phyloP scores from a whole-genome alignment of 495 filamentous ascomycete species.

The Xylaria longipes region DNA sequence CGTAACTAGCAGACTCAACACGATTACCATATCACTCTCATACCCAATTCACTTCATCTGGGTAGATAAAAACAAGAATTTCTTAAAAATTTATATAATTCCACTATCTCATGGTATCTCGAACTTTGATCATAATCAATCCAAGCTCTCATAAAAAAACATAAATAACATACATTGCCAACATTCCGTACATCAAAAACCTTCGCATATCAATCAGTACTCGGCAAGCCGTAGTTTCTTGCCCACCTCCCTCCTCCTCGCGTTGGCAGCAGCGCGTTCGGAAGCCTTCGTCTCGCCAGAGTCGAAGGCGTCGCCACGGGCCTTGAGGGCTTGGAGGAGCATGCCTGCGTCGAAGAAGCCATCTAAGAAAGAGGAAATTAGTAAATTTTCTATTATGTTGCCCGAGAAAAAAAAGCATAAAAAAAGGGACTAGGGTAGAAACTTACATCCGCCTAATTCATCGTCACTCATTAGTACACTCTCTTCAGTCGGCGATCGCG shows the following conservation, averaged over 20 bases:
- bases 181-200: background rate
- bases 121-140: background rate
- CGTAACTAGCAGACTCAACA: background rate
- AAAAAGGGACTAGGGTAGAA: conserved; percentile 10
- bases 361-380: conserved; percentile 60
- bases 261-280: conserved; percentile 55
- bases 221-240: conserved; percentile 81
- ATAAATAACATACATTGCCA: background rate
- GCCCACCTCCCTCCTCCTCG: conserved; percentile 70
- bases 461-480: conserved; percentile 76
- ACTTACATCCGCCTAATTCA: conserved; percentile 91
- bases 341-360: conserved; percentile 97
- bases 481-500: conserved; percentile 61
- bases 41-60: background rate
- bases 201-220: conserved; percentile 55
- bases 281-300: conserved; percentile 50
- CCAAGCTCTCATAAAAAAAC: background rate
- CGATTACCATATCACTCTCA: background rate
- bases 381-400: conserved; percentile 17
- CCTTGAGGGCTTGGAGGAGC: conserved; percentile 86
- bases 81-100: conserved; percentile 2
- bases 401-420: background rate
- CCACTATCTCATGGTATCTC: conserved; percentile 18
- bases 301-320: conserved; percentile 50
- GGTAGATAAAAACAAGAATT: background rate